Evolutionary conservation across 805 yeast species (phyloP), one percentile per base, ranked within the genome.

Genomic region (Yarrowia sp.): DNA sequence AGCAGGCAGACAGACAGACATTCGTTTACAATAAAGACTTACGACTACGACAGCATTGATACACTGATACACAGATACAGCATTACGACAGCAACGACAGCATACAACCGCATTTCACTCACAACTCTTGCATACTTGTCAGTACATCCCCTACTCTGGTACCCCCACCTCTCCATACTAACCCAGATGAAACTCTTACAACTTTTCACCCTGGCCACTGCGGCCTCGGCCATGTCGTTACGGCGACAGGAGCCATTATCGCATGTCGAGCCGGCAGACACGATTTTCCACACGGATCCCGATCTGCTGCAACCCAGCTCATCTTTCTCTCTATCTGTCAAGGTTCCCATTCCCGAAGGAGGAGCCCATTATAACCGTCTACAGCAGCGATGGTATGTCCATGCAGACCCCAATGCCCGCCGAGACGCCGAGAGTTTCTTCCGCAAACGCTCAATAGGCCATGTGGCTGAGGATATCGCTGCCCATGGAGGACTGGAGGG

Each of bases 331-430:
- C 52, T 59, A 16, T 59, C 65, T 1, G 52, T 59, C 41, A 59
- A 59, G 14, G 65, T 59, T 14, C 65, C 65, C 42, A 59, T 59
- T 45, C 65, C 65, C 15, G 42, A 59, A 5, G 65, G 65, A 59
- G 65, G 65, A 43, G 65, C 52, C 8, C 65, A 59, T 19, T 63
- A 63, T 32, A 48, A 63, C 56, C 67, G 67, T 1, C 48, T 63
- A 5, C 67, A 63, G n/a, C 56, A 63, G 22, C 67, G 67, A 12
- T 63, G 67, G 67, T 48, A 63, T 32, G 67, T 63, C 4, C 56
- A 48, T n/a, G 45, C 67, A 2, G 67, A 63, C 26, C 67, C 67
- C 55, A 63, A 48, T 22, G 56, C 67, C 16, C 56, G 67, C 36
- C 12, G 52, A 32, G 65, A 59, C 12, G 65, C 65, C 15, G 65